Evolutionary conservation across 2,329 filamentous ascomycete genomes (phyloP).

Genomic region (Hymenoscyphus fraxineus): DNA sequence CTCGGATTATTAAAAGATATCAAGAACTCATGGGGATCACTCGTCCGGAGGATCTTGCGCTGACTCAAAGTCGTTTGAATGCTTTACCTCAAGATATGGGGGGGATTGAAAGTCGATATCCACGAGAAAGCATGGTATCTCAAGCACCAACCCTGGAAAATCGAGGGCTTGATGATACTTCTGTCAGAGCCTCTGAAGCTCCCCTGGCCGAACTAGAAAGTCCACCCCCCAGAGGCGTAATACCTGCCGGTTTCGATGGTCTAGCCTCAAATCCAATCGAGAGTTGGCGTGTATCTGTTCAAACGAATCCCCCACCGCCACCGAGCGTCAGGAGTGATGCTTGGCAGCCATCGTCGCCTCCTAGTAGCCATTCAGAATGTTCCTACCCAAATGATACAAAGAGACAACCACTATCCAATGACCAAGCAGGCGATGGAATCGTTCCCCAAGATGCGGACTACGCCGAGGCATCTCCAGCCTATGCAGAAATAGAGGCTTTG

Average conservation of each 20-base stretch:
- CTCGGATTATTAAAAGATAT: neutral
- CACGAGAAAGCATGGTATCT: neutral
- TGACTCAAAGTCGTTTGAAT: neutral
- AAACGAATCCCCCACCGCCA: neutral
- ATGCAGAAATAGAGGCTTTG: neutral
- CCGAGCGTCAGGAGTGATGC: neutral
- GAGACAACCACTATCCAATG: no score
- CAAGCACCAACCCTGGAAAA: neutral
- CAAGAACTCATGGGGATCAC: neutral
- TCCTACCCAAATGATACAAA: neutral
- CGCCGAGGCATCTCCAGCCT: neutral
- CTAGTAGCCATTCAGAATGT: neutral
- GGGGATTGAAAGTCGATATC: neutral
- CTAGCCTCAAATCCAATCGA: neutral
- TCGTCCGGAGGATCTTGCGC: neutral
- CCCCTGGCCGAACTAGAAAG: neutral
- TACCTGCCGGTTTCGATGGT: neutral
- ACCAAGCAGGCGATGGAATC: neutral
- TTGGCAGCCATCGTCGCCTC: neutral
- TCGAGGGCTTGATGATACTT: neutral
- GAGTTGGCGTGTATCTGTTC: neutral
- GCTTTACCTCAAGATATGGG: neutral
- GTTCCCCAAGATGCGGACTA: neutral
- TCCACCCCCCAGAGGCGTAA: neutral
- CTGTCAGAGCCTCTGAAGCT: neutral